phyloP scores from a whole-genome alignment of 208 protist species.

The Blechomonas ayalai region DNA sequence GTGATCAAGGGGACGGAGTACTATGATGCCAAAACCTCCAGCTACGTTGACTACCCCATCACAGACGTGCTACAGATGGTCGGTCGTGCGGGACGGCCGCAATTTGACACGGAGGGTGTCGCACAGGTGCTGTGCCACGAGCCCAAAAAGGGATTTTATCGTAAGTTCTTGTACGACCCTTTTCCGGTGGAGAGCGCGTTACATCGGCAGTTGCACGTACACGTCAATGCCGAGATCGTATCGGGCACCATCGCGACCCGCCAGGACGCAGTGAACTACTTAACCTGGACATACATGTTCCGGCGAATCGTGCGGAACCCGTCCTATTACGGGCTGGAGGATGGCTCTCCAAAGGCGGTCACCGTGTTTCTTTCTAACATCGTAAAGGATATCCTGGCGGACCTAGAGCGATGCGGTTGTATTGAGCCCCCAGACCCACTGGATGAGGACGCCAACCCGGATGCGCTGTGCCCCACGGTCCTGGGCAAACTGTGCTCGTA shows the following conservation, averaged over 20 bases:
- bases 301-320: slow-evolving; percentile 96
- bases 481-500: slow-evolving; percentile 97
- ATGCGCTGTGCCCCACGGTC: slow-evolving; percentile 79
- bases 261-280: slow-evolving; percentile 97
- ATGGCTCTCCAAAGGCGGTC: slow-evolving; percentile 77
- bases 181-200: slow-evolving; percentile 99
- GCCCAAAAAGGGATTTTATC: slow-evolving; percentile 99
- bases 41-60: slow-evolving; percentile 99
- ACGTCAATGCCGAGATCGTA: slow-evolving; percentile 99
- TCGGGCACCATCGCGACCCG: slow-evolving; percentile 91
- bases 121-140: slow-evolving; percentile 97
- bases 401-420: slow-evolving; percentile 80
- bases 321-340: slow-evolving; percentile 97
- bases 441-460: slow-evolving; percentile 44
- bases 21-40: slow-evolving; percentile 95
- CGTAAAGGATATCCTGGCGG: slow-evolving; percentile 71
- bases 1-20: slow-evolving; percentile 99
- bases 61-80: slow-evolving; percentile 99
- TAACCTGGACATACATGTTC: slow-evolving; percentile 99
- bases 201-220: slow-evolving; percentile 93
- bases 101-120: slow-evolving; percentile 94
- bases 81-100: slow-evolving; percentile 97
- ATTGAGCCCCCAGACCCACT: slow-evolving; percentile 48
- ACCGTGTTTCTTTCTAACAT: slow-evolving; percentile 82
- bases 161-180: slow-evolving; percentile 99